These are phyloP conservation scores for Aspergillus pseudoviridinutans DNA, from an alignment of 2,329 filamentous ascomycete species.

Conservation along the genomic window DNA sequence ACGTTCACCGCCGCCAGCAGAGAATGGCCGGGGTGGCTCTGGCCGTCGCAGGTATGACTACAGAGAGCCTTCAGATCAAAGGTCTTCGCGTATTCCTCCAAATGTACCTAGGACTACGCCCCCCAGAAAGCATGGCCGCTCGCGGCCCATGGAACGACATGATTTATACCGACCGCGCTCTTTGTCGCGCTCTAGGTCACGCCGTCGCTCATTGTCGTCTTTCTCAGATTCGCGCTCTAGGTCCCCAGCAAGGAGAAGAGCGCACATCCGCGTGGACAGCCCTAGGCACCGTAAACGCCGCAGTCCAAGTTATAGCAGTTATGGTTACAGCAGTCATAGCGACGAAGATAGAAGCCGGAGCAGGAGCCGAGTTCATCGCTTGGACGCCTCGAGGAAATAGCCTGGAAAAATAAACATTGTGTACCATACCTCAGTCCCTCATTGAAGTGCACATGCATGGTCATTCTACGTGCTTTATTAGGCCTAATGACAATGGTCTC, in stretches of 20 bases:
- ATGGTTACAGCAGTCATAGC: constrained; percentile 56
- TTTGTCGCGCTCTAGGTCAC: constrained; percentile 46
- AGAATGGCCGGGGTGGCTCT: constrained; percentile 59
- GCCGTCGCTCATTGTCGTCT: constrained; percentile 34
- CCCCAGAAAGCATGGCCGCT: constrained; percentile 37
- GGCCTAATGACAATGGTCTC: neutral
- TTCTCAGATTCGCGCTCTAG: constrained; percentile 39
- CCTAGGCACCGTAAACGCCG: constrained; percentile 46
- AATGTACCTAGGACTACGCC: constrained; percentile 30
- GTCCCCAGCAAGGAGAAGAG: constrained; percentile 38
- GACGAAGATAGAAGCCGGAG: constrained; percentile 45
- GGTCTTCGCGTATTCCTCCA: constrained; percentile 23
- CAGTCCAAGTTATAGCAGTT: constrained; percentile 61
- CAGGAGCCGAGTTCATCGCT: constrained; percentile 44
- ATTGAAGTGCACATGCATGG: neutral
- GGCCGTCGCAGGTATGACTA: constrained; percentile 42
- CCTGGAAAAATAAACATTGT: neutral
- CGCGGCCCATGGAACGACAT: constrained; percentile 45
- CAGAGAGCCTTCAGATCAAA: constrained; percentile 21
- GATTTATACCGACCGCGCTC: constrained; percentile 60
- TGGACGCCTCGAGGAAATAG: constrained; percentile 22
- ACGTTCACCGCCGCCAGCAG: constrained; percentile 68
- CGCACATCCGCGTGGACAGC: constrained; percentile 31
- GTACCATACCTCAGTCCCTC: neutral
- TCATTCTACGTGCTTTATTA: neutral